phyloP scores from a whole-genome alignment of 2,329 filamentous ascomycete species.

The Aphanocladium album region DNA sequence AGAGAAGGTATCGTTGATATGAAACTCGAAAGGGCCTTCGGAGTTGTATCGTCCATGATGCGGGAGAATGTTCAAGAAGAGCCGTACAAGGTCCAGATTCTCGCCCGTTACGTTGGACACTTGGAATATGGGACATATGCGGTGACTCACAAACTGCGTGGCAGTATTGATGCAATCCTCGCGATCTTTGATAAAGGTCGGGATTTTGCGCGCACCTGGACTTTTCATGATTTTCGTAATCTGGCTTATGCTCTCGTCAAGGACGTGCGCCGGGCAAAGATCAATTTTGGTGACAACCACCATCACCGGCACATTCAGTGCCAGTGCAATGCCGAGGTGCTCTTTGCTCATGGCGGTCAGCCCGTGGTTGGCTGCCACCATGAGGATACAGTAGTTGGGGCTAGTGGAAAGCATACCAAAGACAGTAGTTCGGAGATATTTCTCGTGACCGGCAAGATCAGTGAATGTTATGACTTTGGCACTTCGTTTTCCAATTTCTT shows the following conservation, averaged over 20 bases:
- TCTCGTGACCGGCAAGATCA: constrained; percentile 91
- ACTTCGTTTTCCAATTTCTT: constrained; percentile 91
- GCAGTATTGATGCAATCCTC: constrained; percentile 94
- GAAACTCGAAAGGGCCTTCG: constrained; percentile 85
- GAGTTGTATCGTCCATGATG: constrained; percentile 91
- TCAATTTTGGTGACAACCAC: constrained; percentile 98
- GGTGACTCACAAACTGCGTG: constrained; percentile 88
- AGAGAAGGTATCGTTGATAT: constrained; percentile 96
- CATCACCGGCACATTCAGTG: constrained; percentile 95
- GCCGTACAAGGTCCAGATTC: constrained; percentile 82
- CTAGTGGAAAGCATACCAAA: constrained; percentile 92
- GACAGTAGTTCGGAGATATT: constrained; percentile 91
- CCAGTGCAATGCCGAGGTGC: constrained; percentile 89
- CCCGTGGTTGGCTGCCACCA: constrained; percentile 98
- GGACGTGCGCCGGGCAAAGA: constrained; percentile 92
- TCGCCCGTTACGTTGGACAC: constrained; percentile 96
- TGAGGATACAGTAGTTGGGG: constrained; percentile 94
- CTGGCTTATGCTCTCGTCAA: constrained; percentile 88
- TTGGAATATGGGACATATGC: constrained; percentile 96
- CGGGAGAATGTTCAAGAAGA: constrained; percentile 90
- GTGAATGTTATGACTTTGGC: constrained; percentile 97
- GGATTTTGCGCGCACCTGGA: constrained; percentile 89
- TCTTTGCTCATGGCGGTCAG: constrained; percentile 98
- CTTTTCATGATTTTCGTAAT: constrained; percentile 91
- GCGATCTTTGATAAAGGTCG: constrained; percentile 86